These are phyloP conservation scores for Citrus glauca DNA, from an alignment of 345 rosid species.

Conservation along the genomic window DNA sequence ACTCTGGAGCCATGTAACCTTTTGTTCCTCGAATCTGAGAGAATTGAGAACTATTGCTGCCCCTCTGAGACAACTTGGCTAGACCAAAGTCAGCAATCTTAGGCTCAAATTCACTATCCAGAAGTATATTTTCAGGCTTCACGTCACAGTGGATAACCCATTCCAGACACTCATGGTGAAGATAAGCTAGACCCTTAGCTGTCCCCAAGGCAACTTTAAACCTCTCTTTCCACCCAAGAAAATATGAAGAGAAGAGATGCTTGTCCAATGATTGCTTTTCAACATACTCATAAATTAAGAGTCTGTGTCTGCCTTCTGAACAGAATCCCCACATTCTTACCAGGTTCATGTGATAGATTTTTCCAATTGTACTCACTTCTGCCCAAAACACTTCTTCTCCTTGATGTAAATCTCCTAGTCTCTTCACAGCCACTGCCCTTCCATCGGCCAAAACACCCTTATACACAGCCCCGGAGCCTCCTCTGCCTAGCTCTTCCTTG, in stretches of 20 bases:
- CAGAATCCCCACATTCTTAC: slow-evolving; percentile 55
- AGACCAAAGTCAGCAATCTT: slow-evolving; percentile 55
- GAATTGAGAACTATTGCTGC: slow-evolving; percentile 6
- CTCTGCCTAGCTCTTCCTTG: slow-evolving; percentile 39
- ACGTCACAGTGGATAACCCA: slow-evolving; percentile 60
- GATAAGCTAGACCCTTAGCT: slow-evolving; percentile 52
- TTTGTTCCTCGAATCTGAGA: slow-evolving; percentile 35
- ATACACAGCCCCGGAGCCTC: slow-evolving; percentile 47
- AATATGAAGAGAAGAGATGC: slow-evolving; percentile 30
- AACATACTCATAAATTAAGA: slow-evolving; percentile 49
- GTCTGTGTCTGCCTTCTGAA: slow-evolving; percentile 33
- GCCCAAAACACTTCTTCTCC: slow-evolving; percentile 51
- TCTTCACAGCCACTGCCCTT: slow-evolving; percentile 48
- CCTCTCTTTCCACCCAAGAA: slow-evolving; percentile 45
- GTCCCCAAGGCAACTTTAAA: slow-evolving; percentile 54
- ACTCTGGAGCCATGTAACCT: slow-evolving; percentile 42
- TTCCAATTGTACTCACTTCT: slow-evolving; percentile 48
- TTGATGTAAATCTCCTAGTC: slow-evolving; percentile 34
- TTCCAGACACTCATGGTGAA: slow-evolving; percentile 61
- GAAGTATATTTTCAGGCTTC: slow-evolving; percentile 59
- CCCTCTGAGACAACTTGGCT: slow-evolving; percentile 40
- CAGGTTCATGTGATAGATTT: slow-evolving; percentile 53
- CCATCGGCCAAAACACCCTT: slow-evolving; percentile 41
- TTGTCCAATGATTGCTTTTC: slow-evolving; percentile 46
- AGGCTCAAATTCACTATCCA: slow-evolving; percentile 42